Percentiles rank a stretch among this genome's conserved stretches.
Evolutionary conservation across 805 yeast genomes (phyloP).

Genomic region (Ogataea trehaloabstinens): DNA sequence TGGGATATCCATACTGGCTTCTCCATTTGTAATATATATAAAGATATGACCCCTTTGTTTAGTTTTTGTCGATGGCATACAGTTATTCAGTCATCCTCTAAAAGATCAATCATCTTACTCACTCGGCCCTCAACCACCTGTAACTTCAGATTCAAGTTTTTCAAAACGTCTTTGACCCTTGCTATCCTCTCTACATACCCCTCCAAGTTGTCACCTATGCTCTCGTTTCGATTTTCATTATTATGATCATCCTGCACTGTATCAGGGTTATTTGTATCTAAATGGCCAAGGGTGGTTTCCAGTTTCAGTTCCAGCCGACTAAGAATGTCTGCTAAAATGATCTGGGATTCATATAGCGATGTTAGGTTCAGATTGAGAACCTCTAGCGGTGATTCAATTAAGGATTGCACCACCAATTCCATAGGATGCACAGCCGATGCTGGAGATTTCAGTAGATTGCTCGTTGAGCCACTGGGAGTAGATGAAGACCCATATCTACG

Average conservation of each 20-base stretch:
- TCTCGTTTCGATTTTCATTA: background rate
- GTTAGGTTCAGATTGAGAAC: slow-evolving; percentile 48
- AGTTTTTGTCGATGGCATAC: background rate
- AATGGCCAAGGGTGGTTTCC: slow-evolving; percentile 11
- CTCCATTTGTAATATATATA: slow-evolving; percentile 22
- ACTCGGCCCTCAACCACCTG: slow-evolving; percentile 37
- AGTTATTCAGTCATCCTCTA: slow-evolving; percentile 8
- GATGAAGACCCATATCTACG: background rate
- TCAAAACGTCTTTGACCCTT: slow-evolving; percentile 24
- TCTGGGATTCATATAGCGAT: slow-evolving; percentile 55
- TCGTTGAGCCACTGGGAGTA: background rate
- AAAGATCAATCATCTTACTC: slow-evolving; percentile 22
- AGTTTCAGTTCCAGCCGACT: slow-evolving; percentile 38
- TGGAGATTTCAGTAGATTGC: background rate
- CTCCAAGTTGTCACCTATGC: slow-evolving; percentile 9
- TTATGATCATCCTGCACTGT: slow-evolving; percentile 13
- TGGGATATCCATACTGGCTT: slow-evolving; percentile 74
- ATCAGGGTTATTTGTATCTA: slow-evolving; percentile 9
- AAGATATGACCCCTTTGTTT: no score
- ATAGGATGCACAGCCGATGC: slow-evolving; percentile 48
- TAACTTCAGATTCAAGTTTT: slow-evolving; percentile 28
- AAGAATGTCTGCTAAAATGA: slow-evolving; percentile 49
- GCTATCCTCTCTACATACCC: slow-evolving; percentile 25
- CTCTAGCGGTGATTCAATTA: slow-evolving; percentile 55
- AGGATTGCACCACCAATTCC: slow-evolving; percentile 55